These are phyloP conservation scores for Xylaria intraflava DNA, from an alignment of 495 filamentous ascomycete species.

Conservation along the genomic window DNA sequence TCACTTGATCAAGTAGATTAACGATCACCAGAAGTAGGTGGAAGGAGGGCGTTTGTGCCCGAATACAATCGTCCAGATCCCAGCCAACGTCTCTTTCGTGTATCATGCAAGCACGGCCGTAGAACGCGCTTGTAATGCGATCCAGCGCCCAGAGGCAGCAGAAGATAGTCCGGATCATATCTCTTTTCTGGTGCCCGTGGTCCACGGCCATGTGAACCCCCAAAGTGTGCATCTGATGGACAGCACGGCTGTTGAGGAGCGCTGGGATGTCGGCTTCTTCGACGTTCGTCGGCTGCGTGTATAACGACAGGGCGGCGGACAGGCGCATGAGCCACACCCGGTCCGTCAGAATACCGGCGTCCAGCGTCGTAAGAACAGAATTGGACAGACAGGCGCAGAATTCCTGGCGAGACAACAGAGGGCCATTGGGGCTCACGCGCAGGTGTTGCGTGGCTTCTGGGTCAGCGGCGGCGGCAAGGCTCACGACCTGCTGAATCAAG, in stretches of 20 bases:
- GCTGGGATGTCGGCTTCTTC: slow-evolving; percentile 29
- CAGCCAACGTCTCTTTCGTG: slow-evolving; percentile 57
- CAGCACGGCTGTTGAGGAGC: slow-evolving; percentile 27
- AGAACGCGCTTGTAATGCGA: slow-evolving; percentile 55
- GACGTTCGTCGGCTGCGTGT: slow-evolving; percentile 26
- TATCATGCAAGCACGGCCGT: slow-evolving; percentile 58
- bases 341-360: slow-evolving; percentile 27
- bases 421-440: slow-evolving; percentile 18
- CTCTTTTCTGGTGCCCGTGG: slow-evolving; percentile 19
- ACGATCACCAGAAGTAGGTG: slow-evolving; percentile 41
- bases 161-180: slow-evolving; percentile 42
- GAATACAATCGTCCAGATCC: slow-evolving; percentile 47
- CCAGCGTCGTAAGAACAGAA: slow-evolving; percentile 26
- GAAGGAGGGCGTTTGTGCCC: slow-evolving; percentile 36
- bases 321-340: slow-evolving; percentile 26
- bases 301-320: slow-evolving; percentile 27
- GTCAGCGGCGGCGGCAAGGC: slow-evolving; percentile 44
- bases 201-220: slow-evolving; percentile 52
- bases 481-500: slow-evolving; percentile 40
- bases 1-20: slow-evolving; percentile 55
- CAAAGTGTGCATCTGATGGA: slow-evolving; percentile 58
- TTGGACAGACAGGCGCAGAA: slow-evolving; percentile 33
- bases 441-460: slow-evolving; percentile 32
- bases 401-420: slow-evolving; percentile 26
- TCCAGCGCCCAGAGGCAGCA: slow-evolving; percentile 65